Evolutionary conservation across 306 rosid species (phyloP).

Genomic region (Pueraria montana): DNA sequence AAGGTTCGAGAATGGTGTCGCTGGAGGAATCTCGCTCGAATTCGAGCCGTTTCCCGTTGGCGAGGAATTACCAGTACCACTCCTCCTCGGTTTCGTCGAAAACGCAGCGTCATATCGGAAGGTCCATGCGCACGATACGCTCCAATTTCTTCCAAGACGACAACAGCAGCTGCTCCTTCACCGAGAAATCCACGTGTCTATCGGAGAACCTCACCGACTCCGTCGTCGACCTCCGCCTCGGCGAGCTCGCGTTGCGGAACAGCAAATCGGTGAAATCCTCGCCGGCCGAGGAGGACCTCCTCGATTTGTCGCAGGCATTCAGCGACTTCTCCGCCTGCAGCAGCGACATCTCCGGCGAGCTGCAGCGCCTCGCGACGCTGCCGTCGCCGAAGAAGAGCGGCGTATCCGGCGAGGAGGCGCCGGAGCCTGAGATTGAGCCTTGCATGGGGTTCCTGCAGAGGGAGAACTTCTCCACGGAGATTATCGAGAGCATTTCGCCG

Average conservation of each 20-base stretch:
- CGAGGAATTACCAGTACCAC: constrained; percentile 59
- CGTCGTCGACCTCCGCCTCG: constrained; percentile 86
- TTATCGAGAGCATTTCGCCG: constrained; percentile 96
- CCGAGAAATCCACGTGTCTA: constrained; percentile 61
- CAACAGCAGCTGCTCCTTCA: constrained; percentile 48
- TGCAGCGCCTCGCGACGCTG: constrained; percentile 77
- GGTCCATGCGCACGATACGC: constrained; percentile 94
- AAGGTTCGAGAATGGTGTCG: constrained; percentile 76
- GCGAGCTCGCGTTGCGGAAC: constrained; percentile 79
- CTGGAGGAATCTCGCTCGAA: constrained; percentile 74
- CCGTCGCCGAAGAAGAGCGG: constrained; percentile 65
- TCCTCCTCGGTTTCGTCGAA: constrained; percentile 63
- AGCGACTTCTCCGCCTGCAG: constrained; percentile 91
- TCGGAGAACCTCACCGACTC: constrained; percentile 88
- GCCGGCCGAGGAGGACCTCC: constrained; percentile 64
- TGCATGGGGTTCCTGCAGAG: constrained; percentile 90
- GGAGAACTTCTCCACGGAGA: constrained; percentile 91
- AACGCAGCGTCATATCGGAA: constrained; percentile 70
- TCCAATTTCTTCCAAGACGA: constrained; percentile 79
- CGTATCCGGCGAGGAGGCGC: neutral
- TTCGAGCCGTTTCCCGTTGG: constrained; percentile 69
- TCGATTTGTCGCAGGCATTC: constrained; percentile 89
- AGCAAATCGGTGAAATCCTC: constrained; percentile 53
- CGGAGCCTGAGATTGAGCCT: constrained; percentile 69
- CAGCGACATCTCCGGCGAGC: constrained; percentile 94